Evolutionary conservation across 2,329 filamentous ascomycete species (phyloP).

Genomic region (Hypoxylon rubiginosum): DNA sequence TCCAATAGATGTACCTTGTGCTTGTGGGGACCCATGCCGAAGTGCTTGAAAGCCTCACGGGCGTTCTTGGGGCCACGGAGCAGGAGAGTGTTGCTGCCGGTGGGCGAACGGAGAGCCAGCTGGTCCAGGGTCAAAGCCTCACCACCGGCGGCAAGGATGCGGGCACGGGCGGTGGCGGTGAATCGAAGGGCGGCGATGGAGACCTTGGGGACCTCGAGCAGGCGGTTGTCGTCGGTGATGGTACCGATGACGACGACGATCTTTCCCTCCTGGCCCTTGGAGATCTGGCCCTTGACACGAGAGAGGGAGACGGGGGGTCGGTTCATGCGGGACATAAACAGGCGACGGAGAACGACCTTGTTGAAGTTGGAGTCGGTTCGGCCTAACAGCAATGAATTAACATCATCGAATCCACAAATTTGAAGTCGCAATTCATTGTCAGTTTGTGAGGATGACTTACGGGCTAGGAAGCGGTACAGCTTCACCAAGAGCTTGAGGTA

Average conservation of each 20-base stretch:
- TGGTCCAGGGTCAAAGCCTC: constrained; percentile 97
- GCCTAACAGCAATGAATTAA: constrained; percentile 64
- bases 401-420: not conserved
- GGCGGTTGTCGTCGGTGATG: constrained; percentile 97
- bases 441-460: constrained; percentile 66
- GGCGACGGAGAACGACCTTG: constrained; percentile 96
- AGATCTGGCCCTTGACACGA: constrained; percentile 81
- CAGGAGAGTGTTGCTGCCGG: constrained; percentile 95
- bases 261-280: constrained; percentile 78
- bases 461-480: constrained; percentile 96
- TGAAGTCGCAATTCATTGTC: not conserved
- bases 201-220: constrained; percentile 90
- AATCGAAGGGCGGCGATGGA: constrained; percentile 95
- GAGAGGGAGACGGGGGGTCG: constrained; percentile 94
- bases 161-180: constrained; percentile 94
- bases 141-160: constrained; percentile 93
- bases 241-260: constrained; percentile 95
- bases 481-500: constrained; percentile 98
- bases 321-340: constrained; percentile 99
- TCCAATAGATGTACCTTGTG: constrained; percentile 80
- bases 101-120: constrained; percentile 94
- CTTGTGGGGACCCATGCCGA: constrained; percentile 97
- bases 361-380: constrained; percentile 98
- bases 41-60: constrained; percentile 98
- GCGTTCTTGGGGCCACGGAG: constrained; percentile 98